Evolutionary conservation across 106 monocot genomes (phyloP), one percentile per base, ranked within the genome.

Genomic region (Dendrobium nobile): DNA sequence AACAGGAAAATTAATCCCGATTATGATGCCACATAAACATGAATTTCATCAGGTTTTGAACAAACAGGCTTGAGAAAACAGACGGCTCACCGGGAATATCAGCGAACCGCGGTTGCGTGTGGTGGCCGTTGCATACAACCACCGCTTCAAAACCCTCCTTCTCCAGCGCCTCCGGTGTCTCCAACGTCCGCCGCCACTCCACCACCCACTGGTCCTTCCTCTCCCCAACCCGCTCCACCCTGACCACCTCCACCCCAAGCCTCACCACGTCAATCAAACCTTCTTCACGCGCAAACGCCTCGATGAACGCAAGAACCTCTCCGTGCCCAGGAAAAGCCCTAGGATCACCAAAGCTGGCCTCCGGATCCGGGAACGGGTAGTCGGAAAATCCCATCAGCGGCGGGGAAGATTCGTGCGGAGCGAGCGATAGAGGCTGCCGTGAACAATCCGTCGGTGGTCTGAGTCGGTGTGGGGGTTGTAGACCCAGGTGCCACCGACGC

Each of bases 361-460:
- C 11, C 10, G 82, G 77, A 45, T 26, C 85, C 0, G 84, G 79
- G 41, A 90, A 79, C 3, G 85, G 81, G 85, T 79, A 82, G 73
- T 83, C 90, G 51, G 56, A 37, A 81, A 90, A 87, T 13, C 83
- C 90, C 90, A 90, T 87, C 2, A 90, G 68, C 41, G 85, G 58
- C 90, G 87, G 7, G 87, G 87, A 33, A 87, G 75, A 80, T 90
- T 90, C 42, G 88, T 90, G 26, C 90, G 88, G 8, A 86, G 88
- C 74, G 90, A 88, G 15, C 54, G 70, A 82, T 90, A 90, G 58
- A 90, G 81, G 79, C 87, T 90, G 17, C 85, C 76, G 44, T 93
- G 90, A 68, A 92, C 84, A 11, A 90, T 54, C 27, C 43, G n/a
- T 0, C 96, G 84, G 22, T 51, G 87, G 58, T 99, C 95, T 70